Base-by-base conservation (phyloP, 1,139 yeast species). In the Geotrichum fermentans region DNA sequence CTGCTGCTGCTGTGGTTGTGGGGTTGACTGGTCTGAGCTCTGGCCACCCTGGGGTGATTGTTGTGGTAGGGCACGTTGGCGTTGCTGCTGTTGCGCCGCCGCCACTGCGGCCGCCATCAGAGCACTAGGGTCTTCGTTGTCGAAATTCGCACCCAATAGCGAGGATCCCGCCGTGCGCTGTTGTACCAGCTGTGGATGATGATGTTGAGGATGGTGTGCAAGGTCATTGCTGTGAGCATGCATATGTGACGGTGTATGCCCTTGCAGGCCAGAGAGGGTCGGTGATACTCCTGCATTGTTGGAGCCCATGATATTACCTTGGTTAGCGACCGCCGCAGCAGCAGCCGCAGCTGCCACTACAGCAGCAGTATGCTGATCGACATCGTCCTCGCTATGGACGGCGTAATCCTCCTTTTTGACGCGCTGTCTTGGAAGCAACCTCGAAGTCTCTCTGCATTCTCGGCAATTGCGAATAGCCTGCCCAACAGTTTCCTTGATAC, bases 401-500 rank as follows among this genome's bases (percentile, higher is more conserved):
- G n/a, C 22, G 17, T 38, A 40, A 10, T 55, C 58, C 45, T 56
- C 54, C 50, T 57, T 56, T 38, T 34, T 41, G 21, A 41, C 14
- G 2, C 36, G 33, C 17, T 43, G 28, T 6, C 28, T 35, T 14
- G 63, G 57, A 10, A 62, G 57, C 10, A 63, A 64, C 2, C 63
- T 54, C 11, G 60, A 53, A 7, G 71, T 60, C 17, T 75, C 77
- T 46, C 87, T 74, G 66, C 97, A 90, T 50, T 80, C 83, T 1
- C 77, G 72, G 64, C 98, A 90, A 52, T 80, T 78, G 51, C 83
- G 74, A 45, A 90, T 82, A 1, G 88, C 94, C 34, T 80, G 79
- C 0, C 85, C 82, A 0, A 87, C 96, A 0, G 96, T 87, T 55
- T 81, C 89, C 66, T 92, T 90, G 55, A 92, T 85, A 45, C 95